phyloP scores from a whole-genome alignment of 1,284 basidiomycete species.

The Malassezia obtusa region DNA sequence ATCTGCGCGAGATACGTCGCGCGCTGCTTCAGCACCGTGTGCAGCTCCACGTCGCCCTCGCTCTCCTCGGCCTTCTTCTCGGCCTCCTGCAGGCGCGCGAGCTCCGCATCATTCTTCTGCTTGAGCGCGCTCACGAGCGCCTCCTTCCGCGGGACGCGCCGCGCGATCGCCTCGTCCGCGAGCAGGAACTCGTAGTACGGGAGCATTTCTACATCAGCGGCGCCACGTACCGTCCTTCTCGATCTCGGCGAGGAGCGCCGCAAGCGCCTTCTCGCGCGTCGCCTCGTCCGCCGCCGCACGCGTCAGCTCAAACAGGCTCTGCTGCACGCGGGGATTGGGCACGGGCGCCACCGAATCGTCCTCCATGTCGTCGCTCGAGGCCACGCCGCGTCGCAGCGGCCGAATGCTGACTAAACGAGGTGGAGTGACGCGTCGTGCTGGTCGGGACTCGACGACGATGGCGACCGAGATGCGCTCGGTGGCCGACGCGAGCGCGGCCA shows the following conservation, averaged over 20 bases:
- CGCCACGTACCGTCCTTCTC: constrained; percentile 62
- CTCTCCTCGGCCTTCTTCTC: constrained; percentile 78
- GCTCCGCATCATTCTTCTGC: constrained; percentile 64
- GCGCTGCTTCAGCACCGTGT: constrained; percentile 71
- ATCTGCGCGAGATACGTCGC: constrained; percentile 80
- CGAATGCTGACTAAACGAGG: constrained; percentile 12
- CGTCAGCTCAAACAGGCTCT: constrained; percentile 39
- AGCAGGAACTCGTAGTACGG: constrained; percentile 40
- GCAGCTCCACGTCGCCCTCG: constrained; percentile 86
- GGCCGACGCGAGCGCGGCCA: constrained; percentile 33
- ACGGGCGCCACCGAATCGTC: constrained; percentile 42
- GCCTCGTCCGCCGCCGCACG: constrained; percentile 54
- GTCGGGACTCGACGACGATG: constrained; percentile 1
- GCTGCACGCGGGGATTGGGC: constrained; percentile 43
- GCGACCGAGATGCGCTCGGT: constrained; percentile 17
- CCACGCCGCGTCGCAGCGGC: constrained; percentile 5
- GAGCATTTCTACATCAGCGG: constrained; percentile 36
- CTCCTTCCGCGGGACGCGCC: constrained; percentile 51
- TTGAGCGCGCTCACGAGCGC: constrained; percentile 62
- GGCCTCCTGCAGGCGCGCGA: constrained; percentile 67
- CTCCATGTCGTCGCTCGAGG: constrained; percentile 24
- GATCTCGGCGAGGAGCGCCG: constrained; percentile 64
- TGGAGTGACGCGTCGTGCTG: constrained; percentile 11
- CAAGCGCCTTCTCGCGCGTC: constrained; percentile 41
- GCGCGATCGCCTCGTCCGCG: constrained; percentile 42